Evolutionary conservation across 345 rosid genomes (phyloP), one percentile per base, ranked within the genome.

Genomic region (Sapria himalayana): DNA sequence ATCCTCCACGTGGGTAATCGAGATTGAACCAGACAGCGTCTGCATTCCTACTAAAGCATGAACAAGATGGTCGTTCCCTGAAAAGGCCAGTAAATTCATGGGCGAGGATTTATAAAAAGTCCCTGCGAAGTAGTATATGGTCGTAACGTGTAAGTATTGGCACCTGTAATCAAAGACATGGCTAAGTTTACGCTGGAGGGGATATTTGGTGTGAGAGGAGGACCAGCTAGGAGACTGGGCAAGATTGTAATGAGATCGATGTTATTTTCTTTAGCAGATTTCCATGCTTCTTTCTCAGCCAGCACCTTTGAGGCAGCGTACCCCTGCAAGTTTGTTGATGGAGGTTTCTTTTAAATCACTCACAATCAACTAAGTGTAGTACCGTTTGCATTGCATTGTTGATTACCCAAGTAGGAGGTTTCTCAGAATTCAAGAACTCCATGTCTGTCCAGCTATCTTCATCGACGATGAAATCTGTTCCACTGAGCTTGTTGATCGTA

Each of bases 361-460:
- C 7, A 6, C n/a, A 25, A 5, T 2, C 14, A 9, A 20, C 2
- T 5, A 17, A 49, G n/a, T n/a, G n/a, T n/a, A n/a, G n/a, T n/a
- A n/a, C n/a, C n/a, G n/a, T n/a, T n/a, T n/a, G n/a, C n/a, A 6
- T 1, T 2, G 18, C 0, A 11, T 15, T 25, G 19, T 6, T 19
- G 22, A 3, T 45, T 78, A 86, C 94, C 98, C 98, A 86, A 20
- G 72, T 73, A 20, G 76, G 78, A 5, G 94, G 98, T 53, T 82
- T 82, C 46, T 46, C 66, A 7, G 74, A 48, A 13, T 49, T 41
- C 67, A 82, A 62, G 53, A 70, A 74, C 44, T 82, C 85, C 16
- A 63, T 40, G 49, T 82, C 85, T 1, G 81, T 57, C 94, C 94
- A 89, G 62, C 69, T 34, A 2, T 65, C 58, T 70, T 89, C 94